Evolutionary conservation across 2,329 filamentous ascomycete genomes (phyloP), one percentile per base, ranked within the genome.

Genomic region (Colletotrichum sp.): DNA sequence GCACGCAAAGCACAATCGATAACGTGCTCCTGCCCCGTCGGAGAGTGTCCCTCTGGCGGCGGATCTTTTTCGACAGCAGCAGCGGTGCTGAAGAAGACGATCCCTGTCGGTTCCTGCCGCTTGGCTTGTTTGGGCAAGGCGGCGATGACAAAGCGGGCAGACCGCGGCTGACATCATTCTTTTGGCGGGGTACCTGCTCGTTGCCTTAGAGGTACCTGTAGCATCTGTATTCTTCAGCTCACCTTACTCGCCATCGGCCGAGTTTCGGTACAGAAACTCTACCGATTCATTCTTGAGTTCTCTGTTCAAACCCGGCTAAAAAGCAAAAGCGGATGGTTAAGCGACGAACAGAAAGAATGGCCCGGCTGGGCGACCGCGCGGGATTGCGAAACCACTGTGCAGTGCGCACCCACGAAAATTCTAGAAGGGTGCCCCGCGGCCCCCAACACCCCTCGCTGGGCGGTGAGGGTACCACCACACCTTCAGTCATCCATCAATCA

Each of bases 361-460:
- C 8, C 59, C 28, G 28, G 26, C 30, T 15, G 18, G 32, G 28
- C 30, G 49, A 62, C 49, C 52, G 30, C 21, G 52, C 52, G 24
- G 32, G 12, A 26, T 24, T 39, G 24, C 39, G 59, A 34, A 60
- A 60, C 30, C 18, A 32, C 18, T 13, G 28, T 16, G 44, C n/a
- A 24, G 44, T 49, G 8, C 18, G 32, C 59, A 18, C 18, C 24
- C 10, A 62, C 28, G 74, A 74, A 76, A 66, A 39, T 74, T 76
- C 64, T 65, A 74, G 74, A 76, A 64, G 12, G 26, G 72, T 72
- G 26, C 36, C 36, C 68, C n/a, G 32, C 28, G n/a, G n/a, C 8
- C 21, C 49, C 69, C 59, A 21, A 32, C 59, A n/a, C 18, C 36
- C 30, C 52, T n/a, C 62, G 69, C 63, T 39, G 63, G 72, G 69